Conservation (phyloP, 306 rosid species). For the Acacia confusa region DNA sequence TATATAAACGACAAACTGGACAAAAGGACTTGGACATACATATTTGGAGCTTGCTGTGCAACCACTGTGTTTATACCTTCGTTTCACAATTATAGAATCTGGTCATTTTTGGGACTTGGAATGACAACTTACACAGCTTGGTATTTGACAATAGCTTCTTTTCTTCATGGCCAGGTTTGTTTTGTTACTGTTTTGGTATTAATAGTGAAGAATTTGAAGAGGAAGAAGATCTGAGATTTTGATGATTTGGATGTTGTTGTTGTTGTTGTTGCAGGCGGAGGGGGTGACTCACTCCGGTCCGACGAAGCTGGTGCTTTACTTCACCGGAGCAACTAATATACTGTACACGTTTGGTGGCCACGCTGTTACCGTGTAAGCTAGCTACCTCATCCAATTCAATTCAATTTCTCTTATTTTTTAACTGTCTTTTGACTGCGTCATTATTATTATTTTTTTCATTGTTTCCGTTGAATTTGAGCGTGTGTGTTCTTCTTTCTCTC, state of each 20-base stretch:
- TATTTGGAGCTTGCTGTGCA: constrained; percentile 81
- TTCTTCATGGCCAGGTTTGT: constrained; percentile 56
- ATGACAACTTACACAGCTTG: constrained; percentile 80
- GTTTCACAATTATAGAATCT: constrained; percentile 70
- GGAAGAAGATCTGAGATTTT: background rate
- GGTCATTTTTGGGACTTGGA: constrained; percentile 69
- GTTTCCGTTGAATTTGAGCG: background rate
- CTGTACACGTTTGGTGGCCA: constrained; percentile 80
- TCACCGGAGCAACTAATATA: constrained; percentile 77
- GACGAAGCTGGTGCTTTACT: constrained; percentile 60
- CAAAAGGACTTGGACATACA: constrained; percentile 79
- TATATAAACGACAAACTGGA: constrained; percentile 64
- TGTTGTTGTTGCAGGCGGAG: constrained; percentile 25
- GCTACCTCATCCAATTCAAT: background rate
- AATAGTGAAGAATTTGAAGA: background rate
- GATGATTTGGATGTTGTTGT: background rate
- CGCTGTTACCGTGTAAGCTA: constrained; percentile 67
- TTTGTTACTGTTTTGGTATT: background rate
- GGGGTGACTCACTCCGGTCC: constrained; percentile 62
- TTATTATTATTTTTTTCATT: background rate
- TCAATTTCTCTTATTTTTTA: too few species aligned
- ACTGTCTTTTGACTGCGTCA: background rate
- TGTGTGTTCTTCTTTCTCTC: background rate
- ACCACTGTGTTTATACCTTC: constrained; percentile 77
- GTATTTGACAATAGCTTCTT: constrained; percentile 56